Evolutionary conservation across 1,284 basidiomycete species (phyloP), one percentile per base, ranked within the genome.

Genomic region (Ceratobasidium sp.): DNA sequence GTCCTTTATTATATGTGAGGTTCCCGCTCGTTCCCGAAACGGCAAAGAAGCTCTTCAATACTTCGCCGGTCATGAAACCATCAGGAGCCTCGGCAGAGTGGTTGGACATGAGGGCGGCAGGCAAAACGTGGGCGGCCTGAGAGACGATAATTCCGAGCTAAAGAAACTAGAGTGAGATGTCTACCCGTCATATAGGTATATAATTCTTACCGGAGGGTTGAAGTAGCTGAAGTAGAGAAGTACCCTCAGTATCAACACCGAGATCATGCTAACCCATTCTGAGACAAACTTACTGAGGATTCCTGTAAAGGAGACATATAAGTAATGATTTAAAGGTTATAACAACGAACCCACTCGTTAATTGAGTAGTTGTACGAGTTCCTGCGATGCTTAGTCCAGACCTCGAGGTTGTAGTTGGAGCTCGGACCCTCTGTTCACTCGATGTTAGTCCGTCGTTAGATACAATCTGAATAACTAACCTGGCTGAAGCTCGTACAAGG

Each of bases 61-160:
- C 37, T 28, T 58, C 54, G 37, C 37, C 35, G 37, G 37, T 42
- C 23, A 69, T n/a, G 31, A 56, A 20, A 58, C 67, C 67, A 39
- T 56, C 37, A 10, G 35, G 67, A 13, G 23, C 33, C 33, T 69
- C 31, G 13, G 51, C 53, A 23, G 67, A 69, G 26, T 69, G 67
- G 28, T 69, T 69, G 26, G 67, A 69, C 33, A 69, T 56, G 35
- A 56, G 58, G 13, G 53, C 53, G 20, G 67, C 53, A 56, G 45
- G 39, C 11, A 69, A 58, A 8, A 39, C 23, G 28, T 69, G 67
- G 3, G 67, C 53, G n/a, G 60, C 60, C 23, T 49, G 51, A 23
- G 53, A 42, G 31, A 58, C 67, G 13, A 69, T 8, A n/a, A 69
- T 15, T 26, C 49, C 67, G 28, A 69, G 23, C 67, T 69, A 42